Conservation (phyloP, 192 early-diverging fungal genomes). For the Pilobolus umbonatus region DNA sequence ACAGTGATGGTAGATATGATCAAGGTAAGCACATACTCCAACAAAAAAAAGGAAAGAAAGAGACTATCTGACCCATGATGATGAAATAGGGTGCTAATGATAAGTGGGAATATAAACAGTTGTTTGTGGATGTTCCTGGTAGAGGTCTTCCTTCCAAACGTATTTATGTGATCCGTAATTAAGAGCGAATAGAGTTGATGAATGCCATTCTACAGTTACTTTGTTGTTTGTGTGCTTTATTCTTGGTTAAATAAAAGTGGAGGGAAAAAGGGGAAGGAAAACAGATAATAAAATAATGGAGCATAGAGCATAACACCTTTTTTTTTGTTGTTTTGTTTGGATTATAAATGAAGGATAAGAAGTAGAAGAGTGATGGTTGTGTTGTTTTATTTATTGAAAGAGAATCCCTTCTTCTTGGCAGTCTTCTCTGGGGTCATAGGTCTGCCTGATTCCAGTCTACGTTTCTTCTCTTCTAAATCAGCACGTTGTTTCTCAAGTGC, state of each 20-base stretch:
- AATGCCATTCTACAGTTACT: no score
- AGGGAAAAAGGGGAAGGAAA: no score
- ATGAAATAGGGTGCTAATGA: conserved; percentile 16
- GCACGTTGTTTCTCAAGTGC: conserved; percentile 89
- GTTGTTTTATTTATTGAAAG: conserved; percentile 47
- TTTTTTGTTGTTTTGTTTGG: neutral
- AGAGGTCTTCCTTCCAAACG: conserved; percentile 39
- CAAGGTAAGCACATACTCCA: conserved; percentile 25
- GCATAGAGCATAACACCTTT: neutral
- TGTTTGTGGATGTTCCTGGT: conserved; percentile 52
- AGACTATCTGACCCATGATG: neutral
- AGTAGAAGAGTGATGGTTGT: neutral
- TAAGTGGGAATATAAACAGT: conserved; percentile 49
- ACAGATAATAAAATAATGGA: no score
- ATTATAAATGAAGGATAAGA: neutral
- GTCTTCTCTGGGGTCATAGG: conserved; percentile 73
- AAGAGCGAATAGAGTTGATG: neutral
- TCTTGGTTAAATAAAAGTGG: no score
- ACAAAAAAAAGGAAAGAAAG: neutral
- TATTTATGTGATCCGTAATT: conserved; percentile 30
- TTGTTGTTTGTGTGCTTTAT: no score
- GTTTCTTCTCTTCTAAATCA: conserved; percentile 97
- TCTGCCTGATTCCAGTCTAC: conserved; percentile 69
- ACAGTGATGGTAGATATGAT: conserved; percentile 48
- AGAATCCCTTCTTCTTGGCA: conserved; percentile 68